A percentile compares a stretch with the other conserved stretches of the same genome.
These are phyloP conservation scores for Thalassiosira mediterranea DNA, from an alignment of 352 stramenopile species.

Conservation along the genomic window DNA sequence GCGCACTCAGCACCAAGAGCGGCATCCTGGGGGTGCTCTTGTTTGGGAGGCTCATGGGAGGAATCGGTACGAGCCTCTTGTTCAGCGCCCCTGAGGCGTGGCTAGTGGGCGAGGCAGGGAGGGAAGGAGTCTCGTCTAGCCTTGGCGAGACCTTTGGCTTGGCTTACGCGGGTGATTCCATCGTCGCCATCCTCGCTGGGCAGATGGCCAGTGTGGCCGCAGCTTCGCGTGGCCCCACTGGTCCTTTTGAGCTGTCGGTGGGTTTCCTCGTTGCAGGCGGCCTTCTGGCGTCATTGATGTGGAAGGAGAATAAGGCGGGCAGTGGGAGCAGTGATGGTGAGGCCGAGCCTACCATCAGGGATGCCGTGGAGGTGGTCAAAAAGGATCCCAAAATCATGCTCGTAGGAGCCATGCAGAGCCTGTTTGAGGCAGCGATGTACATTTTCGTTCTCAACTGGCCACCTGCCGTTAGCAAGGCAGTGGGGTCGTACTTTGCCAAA, in stretches of 20 bases:
- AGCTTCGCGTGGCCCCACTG: constrained; percentile 70
- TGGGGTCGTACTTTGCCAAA: constrained; percentile 53
- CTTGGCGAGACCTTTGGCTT: constrained; percentile 87
- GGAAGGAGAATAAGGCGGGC: constrained; percentile 86
- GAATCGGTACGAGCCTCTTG: constrained; percentile 90
- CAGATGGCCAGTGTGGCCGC: constrained; percentile 88
- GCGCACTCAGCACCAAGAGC: constrained; percentile 72
- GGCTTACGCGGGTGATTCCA: constrained; percentile 88
- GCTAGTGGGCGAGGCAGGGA: constrained; percentile 88
- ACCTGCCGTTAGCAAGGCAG: constrained; percentile 61
- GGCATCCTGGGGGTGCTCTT: constrained; percentile 85
- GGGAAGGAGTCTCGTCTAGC: constrained; percentile 13
- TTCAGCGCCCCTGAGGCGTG: constrained; percentile 92
- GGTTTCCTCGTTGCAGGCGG: constrained; percentile 76
- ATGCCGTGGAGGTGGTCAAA: constrained; percentile 69
- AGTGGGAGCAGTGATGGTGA: constrained; percentile 9
- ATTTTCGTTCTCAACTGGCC: constrained; percentile 85
- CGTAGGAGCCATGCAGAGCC: constrained; percentile 70
- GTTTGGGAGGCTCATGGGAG: constrained; percentile 87
- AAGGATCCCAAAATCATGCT: constrained; percentile 66
- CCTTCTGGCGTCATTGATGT: constrained; percentile 70
- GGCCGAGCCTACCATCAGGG: constrained; percentile 71
- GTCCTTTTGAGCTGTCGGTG: constrained; percentile 85
- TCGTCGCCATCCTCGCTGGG: constrained; percentile 93
- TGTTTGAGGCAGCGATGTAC: constrained; percentile 86